Evolutionary conservation across 306 rosid genomes (phyloP).

Genomic region (Fragaria iinumae): DNA sequence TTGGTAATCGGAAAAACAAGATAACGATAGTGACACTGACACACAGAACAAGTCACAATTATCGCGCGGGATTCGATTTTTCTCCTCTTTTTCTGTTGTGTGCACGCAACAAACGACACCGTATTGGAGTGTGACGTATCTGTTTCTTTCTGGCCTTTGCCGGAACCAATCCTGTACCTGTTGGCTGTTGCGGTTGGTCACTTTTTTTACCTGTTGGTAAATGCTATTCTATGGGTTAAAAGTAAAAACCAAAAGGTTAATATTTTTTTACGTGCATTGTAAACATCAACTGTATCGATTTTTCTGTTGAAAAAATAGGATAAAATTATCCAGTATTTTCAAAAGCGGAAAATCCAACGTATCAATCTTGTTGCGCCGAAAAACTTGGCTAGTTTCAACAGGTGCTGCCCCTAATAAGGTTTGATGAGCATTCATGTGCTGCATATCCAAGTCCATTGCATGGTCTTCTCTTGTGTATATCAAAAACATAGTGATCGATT

Average conservation of each 20-base stretch:
- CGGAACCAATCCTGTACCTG: neutral
- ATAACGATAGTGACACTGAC: neutral
- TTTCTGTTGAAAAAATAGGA: no score
- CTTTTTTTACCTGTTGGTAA: neutral
- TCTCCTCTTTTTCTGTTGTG: neutral
- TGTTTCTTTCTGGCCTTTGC: no score
- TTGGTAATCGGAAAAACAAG: neutral
- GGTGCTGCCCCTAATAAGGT: neutral
- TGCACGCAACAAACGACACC: neutral
- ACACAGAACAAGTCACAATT: neutral
- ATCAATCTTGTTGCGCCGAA: no score
- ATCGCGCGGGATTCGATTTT: neutral
- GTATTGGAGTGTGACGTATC: neutral
- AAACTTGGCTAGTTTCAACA: no score
- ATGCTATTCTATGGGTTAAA: neutral
- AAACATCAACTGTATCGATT: no score
- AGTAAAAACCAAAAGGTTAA: neutral
- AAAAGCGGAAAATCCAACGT: no score
- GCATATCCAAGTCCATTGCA: no score
- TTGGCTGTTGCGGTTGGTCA: neutral
- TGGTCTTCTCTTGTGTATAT: no score
- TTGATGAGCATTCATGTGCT: no score
- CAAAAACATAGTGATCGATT: neutral
- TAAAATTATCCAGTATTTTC: no score
- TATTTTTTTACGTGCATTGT: no score